A percentile compares a stretch with the other conserved stretches of the same genome.
These are phyloP conservation scores for Fusarium paranaense DNA, from an alignment of 2,329 filamentous ascomycete genomes.

Conservation along the genomic window DNA sequence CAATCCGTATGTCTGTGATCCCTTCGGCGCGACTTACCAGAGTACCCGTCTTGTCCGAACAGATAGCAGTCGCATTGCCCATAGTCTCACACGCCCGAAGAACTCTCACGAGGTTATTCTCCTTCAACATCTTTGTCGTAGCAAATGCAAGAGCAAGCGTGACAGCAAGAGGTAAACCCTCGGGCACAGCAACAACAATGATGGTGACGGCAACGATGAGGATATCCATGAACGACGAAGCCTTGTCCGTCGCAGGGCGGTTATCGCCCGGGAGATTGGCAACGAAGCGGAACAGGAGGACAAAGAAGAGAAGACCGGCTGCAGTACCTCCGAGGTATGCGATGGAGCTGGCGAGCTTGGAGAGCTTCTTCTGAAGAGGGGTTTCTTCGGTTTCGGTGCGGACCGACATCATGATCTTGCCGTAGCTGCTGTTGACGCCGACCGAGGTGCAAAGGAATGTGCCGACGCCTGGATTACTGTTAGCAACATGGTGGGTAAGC, in stretches of 20 bases:
- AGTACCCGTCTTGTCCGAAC: constrained; percentile 68
- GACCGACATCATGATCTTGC: constrained; percentile 66
- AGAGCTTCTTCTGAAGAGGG: constrained; percentile 65
- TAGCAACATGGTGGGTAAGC: neutral
- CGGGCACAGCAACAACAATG: constrained; percentile 67
- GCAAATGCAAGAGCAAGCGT: constrained; percentile 75
- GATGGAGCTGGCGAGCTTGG: neutral
- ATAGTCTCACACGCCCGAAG: constrained; percentile 77
- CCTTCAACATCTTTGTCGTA: constrained; percentile 75
- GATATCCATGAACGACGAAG: neutral
- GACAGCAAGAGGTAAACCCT: constrained; percentile 73
- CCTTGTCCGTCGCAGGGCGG: neutral
- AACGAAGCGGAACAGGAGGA: neutral
- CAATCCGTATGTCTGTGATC: neutral
- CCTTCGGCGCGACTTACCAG: constrained; percentile 37
- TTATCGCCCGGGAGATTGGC: neutral
- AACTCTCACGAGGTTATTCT: constrained; percentile 75
- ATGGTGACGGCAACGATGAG: constrained; percentile 47
- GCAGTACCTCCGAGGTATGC: neutral
- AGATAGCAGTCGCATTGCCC: constrained; percentile 79
- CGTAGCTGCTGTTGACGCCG: constrained; percentile 63
- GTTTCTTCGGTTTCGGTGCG: constrained; percentile 62
- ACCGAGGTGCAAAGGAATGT: constrained; percentile 65
- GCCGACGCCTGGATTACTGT: constrained; percentile 60
- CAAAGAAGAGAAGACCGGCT: neutral